Conservation (phyloP, 495 filamentous ascomycete species). For the Aspergillus funiculosus region DNA sequence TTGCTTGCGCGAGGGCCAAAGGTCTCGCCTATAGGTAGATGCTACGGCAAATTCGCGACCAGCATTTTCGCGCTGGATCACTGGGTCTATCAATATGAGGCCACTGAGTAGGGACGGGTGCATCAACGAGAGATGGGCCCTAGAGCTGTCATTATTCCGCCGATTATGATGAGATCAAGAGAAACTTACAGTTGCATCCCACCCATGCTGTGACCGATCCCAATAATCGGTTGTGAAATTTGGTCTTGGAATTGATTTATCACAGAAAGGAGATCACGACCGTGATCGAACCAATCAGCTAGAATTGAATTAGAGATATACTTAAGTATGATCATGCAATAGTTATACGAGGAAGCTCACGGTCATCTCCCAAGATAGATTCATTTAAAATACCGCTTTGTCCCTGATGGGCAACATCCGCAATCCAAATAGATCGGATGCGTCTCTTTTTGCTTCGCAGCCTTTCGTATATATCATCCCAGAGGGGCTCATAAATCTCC, state of each 20-base stretch:
- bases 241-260: conserved; percentile 62
- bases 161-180: conserved; percentile 43
- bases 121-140: conserved; percentile 48
- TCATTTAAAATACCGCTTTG: conserved; percentile 63
- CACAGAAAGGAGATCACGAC: conserved; percentile 66
- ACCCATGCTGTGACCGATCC: conserved; percentile 78
- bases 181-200: conserved; percentile 50
- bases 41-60: too few species aligned
- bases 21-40: conserved; percentile 51
- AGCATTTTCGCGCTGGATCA: conserved; percentile 42
- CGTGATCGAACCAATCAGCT: conserved; percentile 59
- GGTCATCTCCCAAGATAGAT: conserved; percentile 60
- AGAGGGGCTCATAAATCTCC: conserved; percentile 74
- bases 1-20: conserved; percentile 50
- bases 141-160: conserved; percentile 1
- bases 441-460: conserved; percentile 32
- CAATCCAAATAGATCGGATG: conserved; percentile 67
- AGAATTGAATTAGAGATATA: conserved; percentile 4
- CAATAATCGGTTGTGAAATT: conserved; percentile 69
- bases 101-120: conserved; percentile 68
- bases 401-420: conserved; percentile 64
- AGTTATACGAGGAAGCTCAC: conserved; percentile 21
- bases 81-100: conserved; percentile 66
- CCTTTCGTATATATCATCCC: conserved; percentile 59
- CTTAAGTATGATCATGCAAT: conserved; percentile 47